Conservation (phyloP, 495 filamentous ascomycete species). For the Tuber indicum region DNA sequence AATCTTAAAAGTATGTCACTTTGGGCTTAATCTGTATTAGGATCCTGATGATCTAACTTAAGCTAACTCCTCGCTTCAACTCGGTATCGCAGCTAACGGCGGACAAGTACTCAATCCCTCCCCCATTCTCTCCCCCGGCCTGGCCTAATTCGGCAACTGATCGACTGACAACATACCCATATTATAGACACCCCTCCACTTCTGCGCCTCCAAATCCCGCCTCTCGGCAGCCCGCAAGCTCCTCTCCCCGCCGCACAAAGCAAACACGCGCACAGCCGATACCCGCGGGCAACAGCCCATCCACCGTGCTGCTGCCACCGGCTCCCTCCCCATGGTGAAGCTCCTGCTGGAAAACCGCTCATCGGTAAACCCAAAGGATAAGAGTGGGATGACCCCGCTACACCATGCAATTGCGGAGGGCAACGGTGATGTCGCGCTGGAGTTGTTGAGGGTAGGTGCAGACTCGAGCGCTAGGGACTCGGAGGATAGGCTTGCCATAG, state of each 20-base stretch:
- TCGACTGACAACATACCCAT: conserved; percentile 1
- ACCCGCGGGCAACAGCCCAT: conserved; percentile 77
- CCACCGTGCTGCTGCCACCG: conserved; percentile 85
- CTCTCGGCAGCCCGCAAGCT: conserved; percentile 73
- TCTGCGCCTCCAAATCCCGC: conserved; percentile 81
- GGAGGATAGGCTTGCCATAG: conserved; percentile 67
- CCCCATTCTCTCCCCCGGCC: conserved; percentile 7
- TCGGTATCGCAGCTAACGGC: conserved; percentile 39
- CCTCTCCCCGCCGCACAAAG: conserved; percentile 60
- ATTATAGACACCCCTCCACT: conserved; percentile 78
- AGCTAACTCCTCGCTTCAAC: not conserved
- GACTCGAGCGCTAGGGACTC: conserved; percentile 70
- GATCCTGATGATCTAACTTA: not conserved
- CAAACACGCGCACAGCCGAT: conserved; percentile 77
- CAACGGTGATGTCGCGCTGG: conserved; percentile 79
- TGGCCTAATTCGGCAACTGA: conserved; percentile 30
- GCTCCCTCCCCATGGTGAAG: conserved; percentile 76
- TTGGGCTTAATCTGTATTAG: not conserved
- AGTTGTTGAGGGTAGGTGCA: conserved; percentile 75
- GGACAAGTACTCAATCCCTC: conserved; percentile 32
- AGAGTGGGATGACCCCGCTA: conserved; percentile 73
- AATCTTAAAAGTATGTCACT: conserved; percentile 62
- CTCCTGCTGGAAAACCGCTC: conserved; percentile 70
- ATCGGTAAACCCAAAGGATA: conserved; percentile 81
- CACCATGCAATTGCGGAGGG: conserved; percentile 94